Percentiles rank a stretch among this genome's conserved stretches.
Evolutionary conservation across 495 filamentous ascomycete species (phyloP).

Genomic region (Talaromyces adpressus): DNA sequence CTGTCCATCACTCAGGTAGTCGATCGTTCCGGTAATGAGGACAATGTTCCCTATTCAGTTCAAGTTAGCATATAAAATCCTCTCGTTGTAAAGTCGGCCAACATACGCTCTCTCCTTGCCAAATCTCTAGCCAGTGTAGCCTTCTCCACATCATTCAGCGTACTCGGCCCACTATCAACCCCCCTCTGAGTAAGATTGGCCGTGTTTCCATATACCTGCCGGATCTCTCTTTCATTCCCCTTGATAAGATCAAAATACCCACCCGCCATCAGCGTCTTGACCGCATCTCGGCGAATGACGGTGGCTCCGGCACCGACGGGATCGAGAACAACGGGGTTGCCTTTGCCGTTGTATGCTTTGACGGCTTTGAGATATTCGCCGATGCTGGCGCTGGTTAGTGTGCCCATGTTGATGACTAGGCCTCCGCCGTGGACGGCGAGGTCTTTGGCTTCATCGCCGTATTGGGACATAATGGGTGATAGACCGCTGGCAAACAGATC

Average conservation of each 20-base stretch:
- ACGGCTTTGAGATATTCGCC: constrained; percentile 58
- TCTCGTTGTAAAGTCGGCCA: neutral
- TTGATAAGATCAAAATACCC: constrained; percentile 87
- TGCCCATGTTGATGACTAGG: constrained; percentile 94
- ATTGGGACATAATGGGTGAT: constrained; percentile 89
- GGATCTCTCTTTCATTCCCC: constrained; percentile 89
- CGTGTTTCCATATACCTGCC: constrained; percentile 38
- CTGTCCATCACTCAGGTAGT: constrained; percentile 72
- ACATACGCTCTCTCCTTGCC: constrained; percentile 52
- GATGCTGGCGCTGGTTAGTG: constrained; percentile 64
- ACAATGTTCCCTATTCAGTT: constrained; percentile 49
- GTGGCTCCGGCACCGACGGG: constrained; percentile 92
- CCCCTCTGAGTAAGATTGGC: constrained; percentile 63
- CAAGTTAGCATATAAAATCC: neutral
- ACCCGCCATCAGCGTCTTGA: constrained; percentile 61
- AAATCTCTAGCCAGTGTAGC: constrained; percentile 55
- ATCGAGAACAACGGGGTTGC: constrained; percentile 76
- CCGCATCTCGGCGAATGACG: constrained; percentile 57
- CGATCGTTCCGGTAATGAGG: constrained; percentile 76
- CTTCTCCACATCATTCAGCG: constrained; percentile 45
- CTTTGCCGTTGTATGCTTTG: constrained; percentile 69
- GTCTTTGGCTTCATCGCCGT: constrained; percentile 75
- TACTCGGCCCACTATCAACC: constrained; percentile 71
- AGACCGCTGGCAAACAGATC: constrained; percentile 49
- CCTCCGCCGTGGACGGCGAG: constrained; percentile 58